Evolutionary conservation across 2,329 filamentous ascomycete species (phyloP).

Genomic region (Hysterium pulicare): DNA sequence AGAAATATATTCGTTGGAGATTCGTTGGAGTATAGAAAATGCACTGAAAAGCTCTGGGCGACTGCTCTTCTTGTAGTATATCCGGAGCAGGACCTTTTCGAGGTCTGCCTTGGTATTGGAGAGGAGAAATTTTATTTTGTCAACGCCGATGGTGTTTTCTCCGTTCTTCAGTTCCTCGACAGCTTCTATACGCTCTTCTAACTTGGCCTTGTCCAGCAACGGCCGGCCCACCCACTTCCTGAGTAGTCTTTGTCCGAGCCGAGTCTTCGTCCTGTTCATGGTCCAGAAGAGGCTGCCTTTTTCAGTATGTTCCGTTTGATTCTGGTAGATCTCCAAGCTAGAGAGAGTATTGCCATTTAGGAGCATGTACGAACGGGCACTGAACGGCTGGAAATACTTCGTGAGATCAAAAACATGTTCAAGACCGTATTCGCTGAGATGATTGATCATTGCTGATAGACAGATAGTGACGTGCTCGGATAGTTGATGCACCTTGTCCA

Average conservation of each 20-base stretch:
- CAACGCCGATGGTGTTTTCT: constrained; percentile 63
- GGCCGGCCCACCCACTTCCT: constrained; percentile 95
- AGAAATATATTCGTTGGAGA: constrained; percentile 71
- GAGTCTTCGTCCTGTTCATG: constrained; percentile 84
- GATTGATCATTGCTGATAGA: constrained; percentile 92
- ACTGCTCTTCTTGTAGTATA: constrained; percentile 96
- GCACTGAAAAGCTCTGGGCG: constrained; percentile 82
- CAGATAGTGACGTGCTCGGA: constrained; percentile 86
- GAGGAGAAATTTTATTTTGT: constrained; percentile 71
- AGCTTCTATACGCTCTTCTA: constrained; percentile 77
- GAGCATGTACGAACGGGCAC: constrained; percentile 89
- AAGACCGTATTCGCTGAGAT: constrained; percentile 85
- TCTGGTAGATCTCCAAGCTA: constrained; percentile 92
- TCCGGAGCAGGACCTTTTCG: constrained; percentile 87
- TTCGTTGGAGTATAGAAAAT: constrained; percentile 78
- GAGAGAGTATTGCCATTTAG: constrained; percentile 92
- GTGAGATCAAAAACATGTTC: constrained; percentile 95
- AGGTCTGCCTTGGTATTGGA: constrained; percentile 73
- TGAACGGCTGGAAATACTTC: constrained; percentile 96
- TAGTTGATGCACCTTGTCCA: constrained; percentile 83
- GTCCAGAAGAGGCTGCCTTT: constrained; percentile 95
- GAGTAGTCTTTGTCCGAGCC: constrained; percentile 81
- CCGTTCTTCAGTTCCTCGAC: constrained; percentile 85
- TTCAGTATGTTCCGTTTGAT: constrained; percentile 79
- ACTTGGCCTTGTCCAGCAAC: constrained; percentile 67